These are phyloP conservation scores for Microdochium bolleyi DNA, from an alignment of 2,329 filamentous ascomycete species.

Conservation along the genomic window DNA sequence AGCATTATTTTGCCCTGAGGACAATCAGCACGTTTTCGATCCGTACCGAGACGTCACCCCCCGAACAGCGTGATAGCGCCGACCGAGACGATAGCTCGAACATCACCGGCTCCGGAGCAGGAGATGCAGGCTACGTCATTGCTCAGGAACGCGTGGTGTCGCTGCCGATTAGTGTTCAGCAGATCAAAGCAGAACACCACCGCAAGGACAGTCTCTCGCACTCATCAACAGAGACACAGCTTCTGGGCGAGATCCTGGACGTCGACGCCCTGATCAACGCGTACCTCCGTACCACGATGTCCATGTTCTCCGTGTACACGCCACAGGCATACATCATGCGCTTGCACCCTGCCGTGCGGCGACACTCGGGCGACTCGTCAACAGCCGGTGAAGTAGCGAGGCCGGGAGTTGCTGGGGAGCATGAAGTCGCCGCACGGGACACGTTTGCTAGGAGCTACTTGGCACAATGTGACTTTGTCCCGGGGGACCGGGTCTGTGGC, in stretches of 20 bases:
- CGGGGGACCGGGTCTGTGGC: slow-evolving; percentile 14
- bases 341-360: slow-evolving; percentile 3
- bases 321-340: slow-evolving; percentile 14
- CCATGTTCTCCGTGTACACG: slow-evolving; percentile 10
- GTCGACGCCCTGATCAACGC: slow-evolving; percentile 6
- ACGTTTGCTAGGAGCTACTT: slow-evolving; percentile 9
- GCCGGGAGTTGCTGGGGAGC: no score
- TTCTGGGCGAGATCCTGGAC: not conserved
- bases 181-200: slow-evolving; percentile 2
- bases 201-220: not conserved
- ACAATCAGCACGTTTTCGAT: not conserved
- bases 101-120: not conserved
- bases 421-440: slow-evolving; percentile 1
- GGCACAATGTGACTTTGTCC: slow-evolving; percentile 8
- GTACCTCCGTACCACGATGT: slow-evolving; percentile 13
- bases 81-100: no score
- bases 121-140: slow-evolving; percentile 5
- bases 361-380: not conserved
- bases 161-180: slow-evolving; percentile 2
- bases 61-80: no score
- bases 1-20: not conserved
- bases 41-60: no score
- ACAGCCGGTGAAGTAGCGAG: no score
- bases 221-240: not conserved
- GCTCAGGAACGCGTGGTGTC: slow-evolving; percentile 12